Evolutionary conservation across 1,284 basidiomycete genomes (phyloP), one percentile per base, ranked within the genome.

Genomic region (Leccinum subrobustum): DNA sequence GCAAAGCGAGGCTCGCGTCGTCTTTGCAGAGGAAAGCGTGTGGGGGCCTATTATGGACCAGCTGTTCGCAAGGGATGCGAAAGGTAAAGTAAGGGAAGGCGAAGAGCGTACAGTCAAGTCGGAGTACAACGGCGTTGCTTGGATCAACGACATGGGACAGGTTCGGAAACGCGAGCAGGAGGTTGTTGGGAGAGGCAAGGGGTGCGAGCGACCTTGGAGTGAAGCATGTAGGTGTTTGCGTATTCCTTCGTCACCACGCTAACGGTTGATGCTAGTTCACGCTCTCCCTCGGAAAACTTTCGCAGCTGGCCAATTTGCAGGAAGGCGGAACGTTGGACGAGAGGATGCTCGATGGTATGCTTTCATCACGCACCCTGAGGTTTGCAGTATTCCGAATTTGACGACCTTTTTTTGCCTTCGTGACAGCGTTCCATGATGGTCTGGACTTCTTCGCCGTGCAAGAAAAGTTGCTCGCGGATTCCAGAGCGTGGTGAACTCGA

Each of bases 231-330:
- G 65, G 83, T 71, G 29, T 56, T 37, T 31, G 51, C 35, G 23
- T 50, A 3, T 50, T 25, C 29, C 11, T 52, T 42, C 7, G 16
- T 33, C 23, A 31, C 23, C 7, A 20, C 51, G 5, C 56, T 60
- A 16, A 70, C 48, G 54, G 47, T n/a, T 39, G 52, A 9, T 31
- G 60, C 42, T 70, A 97, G 93, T 79, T 96, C 54, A 89, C 95
- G 82, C 83, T 96, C 58, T 96, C 94, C 69, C 85, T 99, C 31
- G 91, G 91, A 50, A 98, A 98, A 76, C 83, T 99, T 6, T 81
- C 91, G 0, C 86, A 92, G 60, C 80, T 98, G 7, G 91, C 92
- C 6, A 84, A 91, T 61, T 72, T 89, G 61, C 86, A 89, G 63
- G 86, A 91, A 58, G 63, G 63, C 44, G 71, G 70, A n/a, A 57